Evolutionary conservation across 495 filamentous ascomycete species (phyloP).

Genomic region (Cairneyella variabilis): DNA sequence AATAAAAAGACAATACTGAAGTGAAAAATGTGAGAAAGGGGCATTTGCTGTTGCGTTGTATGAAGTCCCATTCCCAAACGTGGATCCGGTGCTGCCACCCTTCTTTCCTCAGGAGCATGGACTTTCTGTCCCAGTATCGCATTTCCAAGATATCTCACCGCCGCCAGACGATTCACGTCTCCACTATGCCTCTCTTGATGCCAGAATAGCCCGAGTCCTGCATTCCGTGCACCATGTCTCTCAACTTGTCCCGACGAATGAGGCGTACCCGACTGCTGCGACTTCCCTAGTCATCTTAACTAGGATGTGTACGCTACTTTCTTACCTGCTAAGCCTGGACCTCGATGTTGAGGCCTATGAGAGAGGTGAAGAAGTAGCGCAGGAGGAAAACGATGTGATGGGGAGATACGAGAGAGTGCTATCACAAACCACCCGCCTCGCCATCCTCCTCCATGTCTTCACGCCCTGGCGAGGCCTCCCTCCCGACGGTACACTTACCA

Average conservation of each 20-base stretch:
- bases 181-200: too few species aligned
- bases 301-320: constrained; percentile 9
- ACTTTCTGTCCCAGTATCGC: neutral
- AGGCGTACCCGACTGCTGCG: constrained; percentile 1
- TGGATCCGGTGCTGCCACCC: constrained; percentile 3
- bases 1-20: neutral
- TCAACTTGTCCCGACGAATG: constrained; percentile 5
- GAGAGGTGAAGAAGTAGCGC: too few species aligned
- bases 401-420: neutral
- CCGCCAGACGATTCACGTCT: neutral
- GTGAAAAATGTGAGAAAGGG: neutral
- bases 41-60: constrained; percentile 7
- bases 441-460: constrained; percentile 10
- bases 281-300: constrained; percentile 7
- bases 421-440: constrained; percentile 7
- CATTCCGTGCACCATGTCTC: constrained; percentile 13
- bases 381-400: too few species aligned
- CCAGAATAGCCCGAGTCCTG: neutral
- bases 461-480: constrained; percentile 7
- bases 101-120: constrained; percentile 4
- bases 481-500: constrained; percentile 7
- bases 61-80: neutral
- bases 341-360: too few species aligned
- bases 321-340: constrained; percentile 12
- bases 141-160: constrained; percentile 6